Conservation (phyloP, 768 basidiomycete genomes). For the Peribolospora baueri region DNA sequence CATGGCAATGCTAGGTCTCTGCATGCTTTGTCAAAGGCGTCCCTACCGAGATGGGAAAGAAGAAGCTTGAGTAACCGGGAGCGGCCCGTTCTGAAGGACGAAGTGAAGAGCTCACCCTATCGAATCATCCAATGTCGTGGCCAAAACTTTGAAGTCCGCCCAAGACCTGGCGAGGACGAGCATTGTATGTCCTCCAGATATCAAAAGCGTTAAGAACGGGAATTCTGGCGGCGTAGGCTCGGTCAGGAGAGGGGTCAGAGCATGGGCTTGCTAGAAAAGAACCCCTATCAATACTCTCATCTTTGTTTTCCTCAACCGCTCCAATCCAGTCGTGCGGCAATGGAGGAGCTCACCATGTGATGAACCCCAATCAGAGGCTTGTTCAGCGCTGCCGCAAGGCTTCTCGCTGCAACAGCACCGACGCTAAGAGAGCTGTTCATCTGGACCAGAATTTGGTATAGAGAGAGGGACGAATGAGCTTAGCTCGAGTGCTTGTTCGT, state of each 20-base stretch:
- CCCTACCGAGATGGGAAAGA: conserved; percentile 11
- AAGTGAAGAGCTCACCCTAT: background rate
- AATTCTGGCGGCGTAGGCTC: conserved; percentile 28
- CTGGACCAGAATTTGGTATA: too few relatives aligned
- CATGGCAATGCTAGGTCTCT: conserved; percentile 35
- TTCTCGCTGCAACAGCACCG: conserved; percentile 54
- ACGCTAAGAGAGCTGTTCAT: conserved; percentile 48
- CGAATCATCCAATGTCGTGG: background rate
- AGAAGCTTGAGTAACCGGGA: background rate
- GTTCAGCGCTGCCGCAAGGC: conserved; percentile 43
- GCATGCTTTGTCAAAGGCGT: conserved; percentile 58
- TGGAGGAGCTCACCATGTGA: conserved; percentile 45
- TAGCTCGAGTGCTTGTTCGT: too few relatives aligned
- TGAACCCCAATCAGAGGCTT: conserved; percentile 61
- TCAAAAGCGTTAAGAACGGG: conserved; percentile 60
- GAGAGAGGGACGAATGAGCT: too few relatives aligned
- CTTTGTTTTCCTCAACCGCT: too few relatives aligned
- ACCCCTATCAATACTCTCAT: background rate
- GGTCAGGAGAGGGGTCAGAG: conserved; percentile 49
- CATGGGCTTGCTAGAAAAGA: conserved; percentile 60
- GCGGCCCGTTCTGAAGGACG: background rate
- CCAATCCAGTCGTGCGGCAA: too few relatives aligned
- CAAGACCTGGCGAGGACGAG: conserved; percentile 37
- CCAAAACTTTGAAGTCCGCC: background rate
- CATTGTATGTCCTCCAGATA: conserved; percentile 80